Percentiles rank a stretch among this genome's conserved stretches.
Evolutionary conservation across 768 basidiomycete species (phyloP).

Genomic region (Panaeolus cyanescens): DNA sequence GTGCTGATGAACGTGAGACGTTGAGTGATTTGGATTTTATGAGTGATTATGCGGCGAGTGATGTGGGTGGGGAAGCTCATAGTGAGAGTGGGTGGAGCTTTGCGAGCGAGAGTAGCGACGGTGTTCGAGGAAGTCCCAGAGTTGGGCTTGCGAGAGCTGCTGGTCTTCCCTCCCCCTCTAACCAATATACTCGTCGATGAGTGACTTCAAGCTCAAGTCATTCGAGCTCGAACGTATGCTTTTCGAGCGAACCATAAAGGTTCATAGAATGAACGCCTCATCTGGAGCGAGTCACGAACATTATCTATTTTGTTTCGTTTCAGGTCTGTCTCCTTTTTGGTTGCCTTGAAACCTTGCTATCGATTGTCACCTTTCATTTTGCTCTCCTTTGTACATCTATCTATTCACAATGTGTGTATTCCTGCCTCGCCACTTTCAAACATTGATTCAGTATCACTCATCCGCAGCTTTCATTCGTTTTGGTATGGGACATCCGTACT

Average conservation of each 20-base stretch:
- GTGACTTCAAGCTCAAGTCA: not conserved
- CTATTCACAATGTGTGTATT: not conserved
- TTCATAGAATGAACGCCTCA: no score
- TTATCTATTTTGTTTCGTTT: no score
- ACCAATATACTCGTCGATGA: not conserved
- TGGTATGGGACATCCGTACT: not conserved
- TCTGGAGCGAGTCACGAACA: no score
- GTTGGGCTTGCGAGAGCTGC: not conserved
- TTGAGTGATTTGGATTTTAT: constrained; percentile 23
- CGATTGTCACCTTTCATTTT: not conserved
- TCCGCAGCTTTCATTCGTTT: not conserved
- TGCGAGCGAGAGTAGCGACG: not conserved
- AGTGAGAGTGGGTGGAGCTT: not conserved
- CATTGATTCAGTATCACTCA: not conserved
- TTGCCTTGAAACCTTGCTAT: not conserved
- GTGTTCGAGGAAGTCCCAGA: not conserved
- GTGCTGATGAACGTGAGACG: not conserved
- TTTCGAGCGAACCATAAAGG: not conserved
- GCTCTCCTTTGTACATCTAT: not conserved
- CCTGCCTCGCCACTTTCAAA: not conserved
- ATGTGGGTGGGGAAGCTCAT: not conserved
- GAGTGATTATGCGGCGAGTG: constrained; percentile 9
- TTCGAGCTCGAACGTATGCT: not conserved
- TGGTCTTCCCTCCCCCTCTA: not conserved
- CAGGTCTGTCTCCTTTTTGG: no score